Evolutionary conservation across 495 filamentous ascomycete species (phyloP).

Genomic region (Podospora pseudoanserina): DNA sequence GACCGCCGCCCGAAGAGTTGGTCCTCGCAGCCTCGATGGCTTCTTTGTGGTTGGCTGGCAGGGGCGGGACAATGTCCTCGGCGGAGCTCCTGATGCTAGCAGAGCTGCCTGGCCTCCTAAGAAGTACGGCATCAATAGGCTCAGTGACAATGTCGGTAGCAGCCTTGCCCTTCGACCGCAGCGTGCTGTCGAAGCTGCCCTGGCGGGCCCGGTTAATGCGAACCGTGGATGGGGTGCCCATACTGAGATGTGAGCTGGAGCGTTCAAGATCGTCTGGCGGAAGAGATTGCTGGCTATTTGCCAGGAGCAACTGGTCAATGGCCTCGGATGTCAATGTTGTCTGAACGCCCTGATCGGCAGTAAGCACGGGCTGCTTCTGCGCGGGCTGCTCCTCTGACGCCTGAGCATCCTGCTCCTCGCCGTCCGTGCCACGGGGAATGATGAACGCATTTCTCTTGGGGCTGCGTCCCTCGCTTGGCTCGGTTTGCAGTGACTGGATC

Average conservation of each 20-base stretch:
- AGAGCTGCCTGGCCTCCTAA: conserved; percentile 63
- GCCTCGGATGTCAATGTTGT: conserved; percentile 69
- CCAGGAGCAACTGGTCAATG: conserved; percentile 63
- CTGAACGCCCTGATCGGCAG: conserved; percentile 66
- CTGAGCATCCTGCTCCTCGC: conserved; percentile 12
- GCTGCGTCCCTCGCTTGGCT: conserved; percentile 47
- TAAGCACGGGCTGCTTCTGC: conserved; percentile 39
- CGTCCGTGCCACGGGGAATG: conserved; percentile 40
- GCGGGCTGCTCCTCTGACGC: conserved; percentile 30
- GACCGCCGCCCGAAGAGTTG: conserved; percentile 43
- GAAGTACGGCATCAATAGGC: conserved; percentile 17
- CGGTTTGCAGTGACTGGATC: conserved; percentile 47
- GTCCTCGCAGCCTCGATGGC: conserved; percentile 73
- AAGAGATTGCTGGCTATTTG: conserved; percentile 30
- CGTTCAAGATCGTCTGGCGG: conserved; percentile 23
- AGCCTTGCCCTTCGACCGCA: conserved; percentile 34
- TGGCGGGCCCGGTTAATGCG: conserved; percentile 37
- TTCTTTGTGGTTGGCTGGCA: conserved; percentile 79
- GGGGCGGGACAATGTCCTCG: conserved; percentile 53
- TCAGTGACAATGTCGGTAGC: conserved; percentile 24
- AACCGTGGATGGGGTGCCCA: conserved; percentile 33
- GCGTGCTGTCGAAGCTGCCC: conserved; percentile 37
- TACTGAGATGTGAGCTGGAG: conserved; percentile 24
- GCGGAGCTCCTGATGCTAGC: conserved; percentile 50
- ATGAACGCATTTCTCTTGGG: conserved; percentile 49